A percentile compares a stretch with the other conserved stretches of the same genome.
Conservation (phyloP, 2,329 filamentous ascomycete species). For the Talaromyces verruculosus region DNA sequence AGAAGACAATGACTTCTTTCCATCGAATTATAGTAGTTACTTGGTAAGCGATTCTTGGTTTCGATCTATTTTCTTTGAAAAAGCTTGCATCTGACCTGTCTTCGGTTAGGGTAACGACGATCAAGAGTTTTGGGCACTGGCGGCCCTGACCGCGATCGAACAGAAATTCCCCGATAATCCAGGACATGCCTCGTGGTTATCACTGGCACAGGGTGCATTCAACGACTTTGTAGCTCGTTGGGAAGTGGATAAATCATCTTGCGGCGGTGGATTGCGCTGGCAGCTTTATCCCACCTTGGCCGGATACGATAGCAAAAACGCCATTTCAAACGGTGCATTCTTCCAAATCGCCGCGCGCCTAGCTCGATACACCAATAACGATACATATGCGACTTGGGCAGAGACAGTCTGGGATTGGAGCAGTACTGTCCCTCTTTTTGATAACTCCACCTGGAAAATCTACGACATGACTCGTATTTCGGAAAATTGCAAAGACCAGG, state of each 20-base stretch:
- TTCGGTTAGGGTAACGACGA: slow-evolving; percentile 47
- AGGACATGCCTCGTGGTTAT: slow-evolving; percentile 71
- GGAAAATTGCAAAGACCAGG: slow-evolving; percentile 50
- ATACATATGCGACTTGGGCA: slow-evolving; percentile 74
- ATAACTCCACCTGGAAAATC: slow-evolving; percentile 47
- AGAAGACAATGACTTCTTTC: slow-evolving; percentile 71
- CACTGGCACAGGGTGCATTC: slow-evolving; percentile 74
- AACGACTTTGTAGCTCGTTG: slow-evolving; percentile 73
- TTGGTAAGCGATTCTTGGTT: slow-evolving; percentile 24
- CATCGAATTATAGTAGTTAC: slow-evolving; percentile 44
- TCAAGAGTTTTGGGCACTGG: slow-evolving; percentile 75
- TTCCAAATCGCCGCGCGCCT: slow-evolving; percentile 62
- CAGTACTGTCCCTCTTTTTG: slow-evolving; percentile 51
- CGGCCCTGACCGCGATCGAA: slow-evolving; percentile 73
- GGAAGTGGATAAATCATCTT: slow-evolving; percentile 58
- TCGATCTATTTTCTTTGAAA: not conserved
- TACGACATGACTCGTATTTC: slow-evolving; percentile 48
- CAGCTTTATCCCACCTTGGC: slow-evolving; percentile 74
- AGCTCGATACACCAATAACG: slow-evolving; percentile 71
- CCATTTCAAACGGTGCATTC: slow-evolving; percentile 54
- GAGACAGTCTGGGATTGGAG: slow-evolving; percentile 63
- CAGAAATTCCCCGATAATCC: slow-evolving; percentile 64
- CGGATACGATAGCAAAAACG: slow-evolving; percentile 59
- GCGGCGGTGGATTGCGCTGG: slow-evolving; percentile 75
- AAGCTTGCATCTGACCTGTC: not conserved